phyloP scores from a whole-genome alignment of 768 basidiomycete species.

The Collybia nuda region DNA sequence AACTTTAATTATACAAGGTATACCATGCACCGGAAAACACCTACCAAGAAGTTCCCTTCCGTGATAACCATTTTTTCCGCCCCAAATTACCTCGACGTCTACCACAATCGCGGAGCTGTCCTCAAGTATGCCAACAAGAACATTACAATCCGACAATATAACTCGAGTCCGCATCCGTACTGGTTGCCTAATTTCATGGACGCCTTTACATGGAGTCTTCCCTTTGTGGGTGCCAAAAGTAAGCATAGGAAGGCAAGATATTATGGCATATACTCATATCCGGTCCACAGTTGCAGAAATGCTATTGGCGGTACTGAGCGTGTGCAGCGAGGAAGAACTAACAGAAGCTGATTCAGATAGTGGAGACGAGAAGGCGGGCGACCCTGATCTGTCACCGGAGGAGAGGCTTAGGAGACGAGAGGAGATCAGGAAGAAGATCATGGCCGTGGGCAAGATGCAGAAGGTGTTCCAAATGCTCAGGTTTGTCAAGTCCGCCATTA shows the following conservation, averaged over 20 bases:
- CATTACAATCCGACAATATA: constrained; percentile 92
- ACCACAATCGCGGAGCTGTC: constrained; percentile 95
- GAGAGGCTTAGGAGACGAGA: constrained; percentile 59
- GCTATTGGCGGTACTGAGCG: constrained; percentile 91
- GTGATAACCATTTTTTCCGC: constrained; percentile 98
- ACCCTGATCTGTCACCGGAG: constrained; percentile 28
- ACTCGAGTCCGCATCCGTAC: constrained; percentile 80
- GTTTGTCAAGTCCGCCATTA: constrained; percentile 39
- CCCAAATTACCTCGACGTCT: constrained; percentile 95
- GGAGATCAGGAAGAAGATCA: constrained; percentile 90
- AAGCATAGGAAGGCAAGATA: constrained; percentile 24
- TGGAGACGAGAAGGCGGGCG: constrained; percentile 32
- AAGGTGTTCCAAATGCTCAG: constrained; percentile 86
- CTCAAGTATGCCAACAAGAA: constrained; percentile 97
- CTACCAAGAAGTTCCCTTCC: constrained; percentile 91
- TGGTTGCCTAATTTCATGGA: constrained; percentile 99
- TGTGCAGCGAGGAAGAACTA: constrained; percentile 93
- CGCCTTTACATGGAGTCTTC: constrained; percentile 96
- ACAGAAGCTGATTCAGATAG: constrained; percentile 50
- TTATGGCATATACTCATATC: not conserved
- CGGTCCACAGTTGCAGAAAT: constrained; percentile 83
- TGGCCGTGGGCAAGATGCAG: constrained; percentile 91
- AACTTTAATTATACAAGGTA: constrained; percentile 45
- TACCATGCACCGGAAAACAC: constrained; percentile 94
- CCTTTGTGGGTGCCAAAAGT: constrained; percentile 98